Conservation (phyloP, 257 asterid genomes). For the Nicotiana undulata region DNA sequence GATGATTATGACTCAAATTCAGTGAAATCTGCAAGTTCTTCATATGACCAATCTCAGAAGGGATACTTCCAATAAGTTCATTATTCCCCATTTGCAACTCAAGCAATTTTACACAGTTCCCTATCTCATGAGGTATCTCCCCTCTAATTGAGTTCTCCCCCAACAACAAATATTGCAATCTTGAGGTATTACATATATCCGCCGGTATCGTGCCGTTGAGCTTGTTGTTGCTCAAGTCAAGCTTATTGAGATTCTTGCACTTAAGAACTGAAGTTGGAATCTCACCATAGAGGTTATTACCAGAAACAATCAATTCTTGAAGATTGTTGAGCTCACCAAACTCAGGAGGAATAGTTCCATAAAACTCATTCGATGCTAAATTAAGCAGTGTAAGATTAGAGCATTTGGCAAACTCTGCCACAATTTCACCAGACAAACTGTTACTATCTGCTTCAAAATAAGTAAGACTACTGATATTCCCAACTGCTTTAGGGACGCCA, state of each 20-base stretch:
- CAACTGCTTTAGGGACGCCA: conserved; percentile 61
- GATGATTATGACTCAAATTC: conserved; percentile 78
- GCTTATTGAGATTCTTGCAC: conserved; percentile 73
- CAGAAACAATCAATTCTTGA: conserved; percentile 82
- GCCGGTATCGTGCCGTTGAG: conserved; percentile 64
- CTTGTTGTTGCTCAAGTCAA: conserved; percentile 68
- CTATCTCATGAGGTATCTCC: conserved; percentile 71
- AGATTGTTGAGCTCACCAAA: conserved; percentile 60
- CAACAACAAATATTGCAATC: conserved; percentile 68
- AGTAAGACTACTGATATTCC: conserved; percentile 76
- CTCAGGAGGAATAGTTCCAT: conserved; percentile 68
- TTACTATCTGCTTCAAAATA: conserved; percentile 89
- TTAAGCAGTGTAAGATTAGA: conserved; percentile 75
- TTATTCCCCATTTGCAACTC: conserved; percentile 76
- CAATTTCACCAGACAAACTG: conserved; percentile 77
- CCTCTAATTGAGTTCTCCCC: conserved; percentile 62
- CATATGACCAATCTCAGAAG: conserved; percentile 74
- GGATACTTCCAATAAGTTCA: conserved; percentile 64
- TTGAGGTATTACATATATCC: conserved; percentile 65
- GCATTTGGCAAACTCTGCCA: conserved; percentile 64
- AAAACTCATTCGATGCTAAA: conserved; percentile 73
- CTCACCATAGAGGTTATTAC: conserved; percentile 60
- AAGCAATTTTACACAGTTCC: conserved; percentile 74
- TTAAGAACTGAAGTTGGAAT: conserved; percentile 56
- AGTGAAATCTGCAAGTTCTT: conserved; percentile 82